phyloP scores from a whole-genome alignment of 2,329 filamentous ascomycete genomes.

The Dothideomycetes sp. region DNA sequence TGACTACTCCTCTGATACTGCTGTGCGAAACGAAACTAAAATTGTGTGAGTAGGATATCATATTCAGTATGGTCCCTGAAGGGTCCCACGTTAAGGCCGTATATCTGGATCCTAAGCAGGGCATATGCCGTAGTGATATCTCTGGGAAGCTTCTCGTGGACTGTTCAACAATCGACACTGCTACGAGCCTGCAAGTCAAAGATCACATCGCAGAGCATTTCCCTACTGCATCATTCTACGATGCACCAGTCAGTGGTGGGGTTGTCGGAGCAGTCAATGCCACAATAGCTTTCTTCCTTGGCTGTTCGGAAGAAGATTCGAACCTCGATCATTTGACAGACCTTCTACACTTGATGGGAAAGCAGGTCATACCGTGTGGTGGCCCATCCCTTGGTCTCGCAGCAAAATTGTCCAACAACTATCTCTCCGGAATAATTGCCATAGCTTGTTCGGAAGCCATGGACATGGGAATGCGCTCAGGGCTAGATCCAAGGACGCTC shows the following conservation, averaged over 20 bases:
- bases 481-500: conserved; percentile 44
- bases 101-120: conserved; percentile 34
- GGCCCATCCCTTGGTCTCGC: conserved; percentile 44
- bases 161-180: conserved; percentile 46
- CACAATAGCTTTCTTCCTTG: conserved; percentile 46
- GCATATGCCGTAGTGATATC: conserved; percentile 31
- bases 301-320: conserved; percentile 33
- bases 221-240: conserved; percentile 37
- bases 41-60: conserved; percentile 28
- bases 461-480: conserved; percentile 48
- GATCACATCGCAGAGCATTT: conserved; percentile 18
- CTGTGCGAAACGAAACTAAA: neutral
- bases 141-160: conserved; percentile 40
- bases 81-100: conserved; percentile 40
- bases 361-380: conserved; percentile 44
- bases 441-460: conserved; percentile 49
- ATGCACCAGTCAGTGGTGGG: conserved; percentile 43
- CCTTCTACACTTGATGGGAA: conserved; percentile 42
- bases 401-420: conserved; percentile 52
- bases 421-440: conserved; percentile 47
- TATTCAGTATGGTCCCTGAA: conserved; percentile 45
- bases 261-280: conserved; percentile 40
- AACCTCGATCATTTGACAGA: conserved; percentile 32
- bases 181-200: conserved; percentile 21
- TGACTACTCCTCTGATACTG: conserved; percentile 19